Conservation (phyloP, 2,329 filamentous ascomycete species). For the Allantophomopsis lycopodina region DNA sequence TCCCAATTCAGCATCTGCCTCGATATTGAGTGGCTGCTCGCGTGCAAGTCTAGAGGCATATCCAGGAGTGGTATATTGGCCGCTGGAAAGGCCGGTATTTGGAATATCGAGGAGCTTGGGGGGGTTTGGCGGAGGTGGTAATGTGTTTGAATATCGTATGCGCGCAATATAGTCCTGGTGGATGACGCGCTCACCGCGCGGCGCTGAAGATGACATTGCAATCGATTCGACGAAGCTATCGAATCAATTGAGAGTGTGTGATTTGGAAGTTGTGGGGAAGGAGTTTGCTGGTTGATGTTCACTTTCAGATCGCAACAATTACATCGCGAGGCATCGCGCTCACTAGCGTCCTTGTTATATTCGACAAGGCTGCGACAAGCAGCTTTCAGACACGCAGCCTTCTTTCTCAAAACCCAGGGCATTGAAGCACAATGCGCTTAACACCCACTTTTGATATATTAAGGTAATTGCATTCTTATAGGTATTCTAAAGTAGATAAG, state of each 20-base stretch:
- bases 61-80: conserved; percentile 78
- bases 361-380: background rate
- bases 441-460: too few species aligned
- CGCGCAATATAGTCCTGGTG: conserved; percentile 97
- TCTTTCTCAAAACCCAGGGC: too few species aligned
- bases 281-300: too few species aligned
- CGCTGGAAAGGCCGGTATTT: conserved; percentile 74
- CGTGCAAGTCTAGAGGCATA: conserved; percentile 82
- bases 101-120: conserved; percentile 96
- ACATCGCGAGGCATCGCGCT: background rate
- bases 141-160: conserved; percentile 88
- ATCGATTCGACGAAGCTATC: too few species aligned
- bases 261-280: too few species aligned
- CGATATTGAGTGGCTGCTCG: conserved; percentile 90
- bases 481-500: too few species aligned
- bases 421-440: too few species aligned
- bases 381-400: too few species aligned
- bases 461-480: too few species aligned
- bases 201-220: conserved; percentile 25
- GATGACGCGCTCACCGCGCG: conserved; percentile 37
- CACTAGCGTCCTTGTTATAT: background rate
- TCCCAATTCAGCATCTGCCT: conserved; percentile 92
- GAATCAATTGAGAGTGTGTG: too few species aligned
- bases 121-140: conserved; percentile 85
- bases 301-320: too few species aligned